These are phyloP conservation scores for Aspergillus quadrilineatus DNA, from an alignment of 2,329 filamentous ascomycete genomes.

Conservation along the genomic window DNA sequence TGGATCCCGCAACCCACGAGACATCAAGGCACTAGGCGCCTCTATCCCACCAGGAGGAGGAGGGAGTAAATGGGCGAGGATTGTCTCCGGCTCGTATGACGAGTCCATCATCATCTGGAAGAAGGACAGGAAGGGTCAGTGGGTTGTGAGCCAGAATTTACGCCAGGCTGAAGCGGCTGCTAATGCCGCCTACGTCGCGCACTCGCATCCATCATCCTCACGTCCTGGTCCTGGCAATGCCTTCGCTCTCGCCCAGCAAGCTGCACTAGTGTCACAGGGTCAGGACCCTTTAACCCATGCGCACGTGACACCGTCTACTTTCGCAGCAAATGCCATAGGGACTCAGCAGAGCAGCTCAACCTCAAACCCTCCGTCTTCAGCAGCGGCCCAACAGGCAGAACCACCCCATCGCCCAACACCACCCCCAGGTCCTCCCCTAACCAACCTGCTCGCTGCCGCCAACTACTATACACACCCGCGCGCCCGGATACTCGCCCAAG, in stretches of 20 bases:
- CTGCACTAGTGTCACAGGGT: neutral
- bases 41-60: slow-evolving; percentile 89
- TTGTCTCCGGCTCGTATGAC: slow-evolving; percentile 95
- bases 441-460: neutral
- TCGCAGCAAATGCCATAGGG: neutral
- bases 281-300: neutral
- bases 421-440: neutral
- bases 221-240: slow-evolving; percentile 9
- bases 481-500: slow-evolving; percentile 15
- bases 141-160: slow-evolving; percentile 74
- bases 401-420: slow-evolving; percentile 30
- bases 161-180: slow-evolving; percentile 59
- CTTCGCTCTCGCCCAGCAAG: slow-evolving; percentile 18
- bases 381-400: slow-evolving; percentile 27
- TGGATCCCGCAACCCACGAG: slow-evolving; percentile 71
- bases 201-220: neutral
- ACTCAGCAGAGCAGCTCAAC: slow-evolving; percentile 4
- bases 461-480: neutral
- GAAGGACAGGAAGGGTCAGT: slow-evolving; percentile 77
- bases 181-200: slow-evolving; percentile 28
- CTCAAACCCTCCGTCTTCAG: neutral
- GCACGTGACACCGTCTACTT: slow-evolving; percentile 18
- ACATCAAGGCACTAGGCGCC: slow-evolving; percentile 74
- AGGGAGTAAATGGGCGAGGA: slow-evolving; percentile 84
- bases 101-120: slow-evolving; percentile 96